These are phyloP conservation scores for Cryptosporidium parvum DNA, from an alignment of 169 alveolate genomes.

Conservation along the genomic window DNA sequence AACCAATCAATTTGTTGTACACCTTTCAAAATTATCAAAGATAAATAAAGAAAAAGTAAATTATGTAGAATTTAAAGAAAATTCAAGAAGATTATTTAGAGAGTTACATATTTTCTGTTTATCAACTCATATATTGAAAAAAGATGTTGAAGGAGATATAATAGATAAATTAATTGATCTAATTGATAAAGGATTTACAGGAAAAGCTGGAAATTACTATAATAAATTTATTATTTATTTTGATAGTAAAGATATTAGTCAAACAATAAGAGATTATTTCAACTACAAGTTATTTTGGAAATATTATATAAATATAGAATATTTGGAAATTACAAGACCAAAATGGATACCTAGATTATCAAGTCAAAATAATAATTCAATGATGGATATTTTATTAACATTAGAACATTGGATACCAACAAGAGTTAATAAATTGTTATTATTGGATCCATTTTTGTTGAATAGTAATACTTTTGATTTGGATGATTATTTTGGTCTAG, in stretches of 20 bases:
- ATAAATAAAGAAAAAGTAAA: background rate
- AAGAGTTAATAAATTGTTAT: background rate
- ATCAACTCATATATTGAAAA: background rate
- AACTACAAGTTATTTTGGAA: slow-evolving; percentile 28
- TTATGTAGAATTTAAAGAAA: background rate
- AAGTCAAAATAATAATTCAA: background rate
- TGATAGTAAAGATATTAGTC: slow-evolving; percentile 33
- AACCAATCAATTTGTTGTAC: background rate
- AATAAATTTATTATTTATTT: slow-evolving; percentile 38
- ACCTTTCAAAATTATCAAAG: background rate
- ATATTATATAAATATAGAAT: slow-evolving; percentile 18
- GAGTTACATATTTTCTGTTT: slow-evolving; percentile 11
- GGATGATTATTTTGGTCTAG: background rate
- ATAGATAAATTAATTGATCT: slow-evolving; percentile 13
- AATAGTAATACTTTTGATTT: background rate
- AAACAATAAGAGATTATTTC: slow-evolving; percentile 18
- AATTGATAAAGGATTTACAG: slow-evolving; percentile 39
- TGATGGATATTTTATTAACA: slow-evolving; percentile 23
- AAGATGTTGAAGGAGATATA: slow-evolving; percentile 10
- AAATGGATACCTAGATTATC: slow-evolving; percentile 59
- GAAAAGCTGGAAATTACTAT: background rate
- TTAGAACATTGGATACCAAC: slow-evolving; percentile 40
- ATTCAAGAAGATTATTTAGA: background rate
- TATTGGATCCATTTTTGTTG: slow-evolving; percentile 56
- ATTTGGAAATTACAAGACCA: slow-evolving; percentile 41